These are phyloP conservation scores for Ganoderma boninense DNA, from an alignment of 1,284 basidiomycete species.

Conservation along the genomic window DNA sequence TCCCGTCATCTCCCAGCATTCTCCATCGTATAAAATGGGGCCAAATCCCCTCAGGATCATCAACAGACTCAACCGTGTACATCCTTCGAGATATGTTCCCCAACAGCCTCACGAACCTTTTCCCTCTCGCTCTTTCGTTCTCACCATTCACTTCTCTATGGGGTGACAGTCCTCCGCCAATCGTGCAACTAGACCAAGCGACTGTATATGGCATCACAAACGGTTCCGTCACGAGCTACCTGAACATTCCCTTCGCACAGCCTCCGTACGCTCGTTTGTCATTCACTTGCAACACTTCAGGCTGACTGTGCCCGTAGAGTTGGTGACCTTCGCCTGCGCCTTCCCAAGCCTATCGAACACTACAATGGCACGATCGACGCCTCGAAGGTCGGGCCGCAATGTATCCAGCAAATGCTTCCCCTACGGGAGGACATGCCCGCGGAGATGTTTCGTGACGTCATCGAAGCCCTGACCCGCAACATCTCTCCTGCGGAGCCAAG, in stretches of 20 bases:
- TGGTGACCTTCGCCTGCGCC: slow-evolving; percentile 47
- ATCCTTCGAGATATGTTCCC: background rate
- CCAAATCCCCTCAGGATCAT: no score
- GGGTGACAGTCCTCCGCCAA: background rate
- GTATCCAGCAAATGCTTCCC: slow-evolving; percentile 18
- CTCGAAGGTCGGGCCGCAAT: slow-evolving; percentile 23
- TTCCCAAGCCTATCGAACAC: slow-evolving; percentile 13
- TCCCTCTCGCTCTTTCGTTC: background rate
- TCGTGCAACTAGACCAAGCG: slow-evolving; percentile 30
- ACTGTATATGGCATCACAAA: slow-evolving; percentile 28
- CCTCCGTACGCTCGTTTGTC: slow-evolving; percentile 44
- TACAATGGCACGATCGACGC: slow-evolving; percentile 26
- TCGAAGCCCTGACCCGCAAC: background rate
- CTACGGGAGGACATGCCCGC: background rate
- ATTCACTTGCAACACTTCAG: background rate
- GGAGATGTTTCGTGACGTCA: background rate
- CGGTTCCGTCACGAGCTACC: slow-evolving; percentile 45
- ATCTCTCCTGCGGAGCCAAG: background rate
- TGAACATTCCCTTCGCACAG: slow-evolving; percentile 62
- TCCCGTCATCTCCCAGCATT: no score
- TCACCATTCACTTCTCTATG: background rate
- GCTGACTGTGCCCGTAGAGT: slow-evolving; percentile 37
- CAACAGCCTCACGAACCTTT: background rate
- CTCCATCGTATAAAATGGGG: no score
- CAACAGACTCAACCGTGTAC: no score